Base-by-base conservation (phyloP, 148 eudicot genomes). In the Silene conica region DNA sequence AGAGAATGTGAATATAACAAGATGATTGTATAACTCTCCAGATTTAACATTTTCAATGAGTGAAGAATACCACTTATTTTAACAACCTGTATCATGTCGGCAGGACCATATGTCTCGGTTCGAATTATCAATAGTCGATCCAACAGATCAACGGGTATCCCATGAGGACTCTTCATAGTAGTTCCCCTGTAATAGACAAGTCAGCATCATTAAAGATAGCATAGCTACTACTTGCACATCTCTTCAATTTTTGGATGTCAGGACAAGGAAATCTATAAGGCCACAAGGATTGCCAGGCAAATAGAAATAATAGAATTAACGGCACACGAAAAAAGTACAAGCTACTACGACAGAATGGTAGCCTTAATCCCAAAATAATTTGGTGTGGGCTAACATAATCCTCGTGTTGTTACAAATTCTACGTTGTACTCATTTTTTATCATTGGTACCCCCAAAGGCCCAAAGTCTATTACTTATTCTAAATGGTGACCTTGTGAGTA, bases 101-200 rank as follows among this genome's bases (percentile, higher is more conserved):
- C 94, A 9, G 94, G 99, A 73, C 96, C 96, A 74, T 95, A 92
- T 62, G 89, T 90, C 72, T 87, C 94, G 26, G 96, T 90, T 70
- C 94, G 80, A 67, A 92, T 89, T n/a, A 89, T 95, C 72, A 85
- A 81, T 69, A 95, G 81, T 12, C 96, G 90, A 69, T 95, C 99
- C 60, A 92, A 79, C 77, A 95, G 82, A 84, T 95, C 99, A 71
- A 92, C 88, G 31, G 99, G 97, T 77, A 95, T 92, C 57, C 97
- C 97, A 82, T 95, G 97, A 82, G 99, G 97, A 71, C 96, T 87
- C 59, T 79, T 83, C 96, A 92, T 95, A 57, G 95, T 93, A n/a
- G 96, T 92, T 81, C 99, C 96, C 80, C 99, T 95, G 87, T 67
- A 77, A 82, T 69, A 67, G n/a, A 54, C 34, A 64, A 41, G 50